These are phyloP conservation scores for Teunomyces pallodes DNA, from an alignment of 805 yeast genomes.

Conservation along the genomic window DNA sequence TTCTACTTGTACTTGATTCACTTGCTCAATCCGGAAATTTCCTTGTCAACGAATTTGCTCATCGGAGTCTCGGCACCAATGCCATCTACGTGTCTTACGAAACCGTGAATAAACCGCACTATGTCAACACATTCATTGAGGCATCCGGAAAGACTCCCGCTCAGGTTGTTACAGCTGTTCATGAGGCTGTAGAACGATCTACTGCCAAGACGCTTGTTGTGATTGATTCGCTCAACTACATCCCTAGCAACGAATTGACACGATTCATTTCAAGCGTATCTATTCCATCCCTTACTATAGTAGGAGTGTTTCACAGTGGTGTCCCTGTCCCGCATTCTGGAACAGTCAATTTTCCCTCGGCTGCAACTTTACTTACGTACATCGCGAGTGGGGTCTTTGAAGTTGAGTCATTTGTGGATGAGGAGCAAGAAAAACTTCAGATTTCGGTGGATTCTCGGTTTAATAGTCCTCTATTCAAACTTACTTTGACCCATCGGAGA, in stretches of 20 bases:
- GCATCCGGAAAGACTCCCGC: constrained; percentile 27
- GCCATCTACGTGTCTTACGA: constrained; percentile 67
- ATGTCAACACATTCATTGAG: constrained; percentile 48
- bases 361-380: constrained; percentile 53
- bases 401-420: constrained; percentile 46
- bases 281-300: constrained; percentile 26
- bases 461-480: constrained; percentile 46
- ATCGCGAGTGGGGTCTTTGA: constrained; percentile 76
- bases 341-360: constrained; percentile 50
- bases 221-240: constrained; percentile 67
- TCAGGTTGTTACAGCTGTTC: constrained; percentile 19
- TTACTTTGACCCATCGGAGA: constrained; percentile 64
- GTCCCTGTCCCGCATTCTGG: constrained; percentile 38
- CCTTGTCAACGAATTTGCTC: constrained; percentile 57
- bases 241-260: constrained; percentile 46
- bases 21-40: constrained; percentile 62
- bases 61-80: constrained; percentile 33
- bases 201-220: constrained; percentile 39
- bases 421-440: constrained; percentile 51
- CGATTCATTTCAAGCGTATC: constrained; percentile 48
- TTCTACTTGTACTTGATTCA: constrained; percentile 67
- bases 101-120: constrained; percentile 52
- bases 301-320: constrained; percentile 38
- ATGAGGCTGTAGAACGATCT: constrained; percentile 15
- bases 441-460: constrained; percentile 46